These are phyloP conservation scores for Fusarium verticillioides DNA, from an alignment of 2,329 filamentous ascomycete genomes.

Conservation along the genomic window DNA sequence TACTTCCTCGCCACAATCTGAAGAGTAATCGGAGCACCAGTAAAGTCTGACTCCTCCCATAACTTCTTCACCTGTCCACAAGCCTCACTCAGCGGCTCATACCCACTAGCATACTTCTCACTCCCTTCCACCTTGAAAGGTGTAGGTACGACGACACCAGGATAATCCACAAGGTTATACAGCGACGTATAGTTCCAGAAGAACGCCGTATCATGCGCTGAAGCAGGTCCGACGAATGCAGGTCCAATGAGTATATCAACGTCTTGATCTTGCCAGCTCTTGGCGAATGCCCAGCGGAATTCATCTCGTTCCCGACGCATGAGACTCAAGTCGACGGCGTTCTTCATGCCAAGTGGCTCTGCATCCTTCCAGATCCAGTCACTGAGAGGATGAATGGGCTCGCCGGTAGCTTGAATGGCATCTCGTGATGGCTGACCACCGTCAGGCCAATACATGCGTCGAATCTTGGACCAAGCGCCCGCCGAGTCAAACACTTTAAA, in stretches of 20 bases:
- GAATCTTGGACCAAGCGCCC: background rate
- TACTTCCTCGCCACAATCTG: slow-evolving; percentile 11
- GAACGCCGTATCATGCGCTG: slow-evolving; percentile 44
- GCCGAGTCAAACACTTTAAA: background rate
- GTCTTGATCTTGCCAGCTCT: background rate
- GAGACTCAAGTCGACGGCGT: background rate
- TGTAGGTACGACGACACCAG: slow-evolving; percentile 67
- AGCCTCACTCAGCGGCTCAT: background rate
- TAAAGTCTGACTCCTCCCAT: background rate
- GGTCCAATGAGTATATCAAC: slow-evolving; percentile 14
- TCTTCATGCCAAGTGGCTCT: background rate
- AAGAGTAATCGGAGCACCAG: background rate
- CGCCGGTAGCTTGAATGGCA: background rate
- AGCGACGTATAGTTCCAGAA: slow-evolving; percentile 72
- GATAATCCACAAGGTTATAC: slow-evolving; percentile 75
- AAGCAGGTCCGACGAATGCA: slow-evolving; percentile 1
- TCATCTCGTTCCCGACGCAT: background rate
- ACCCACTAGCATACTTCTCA: background rate
- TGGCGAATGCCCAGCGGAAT: background rate
- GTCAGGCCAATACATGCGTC: background rate
- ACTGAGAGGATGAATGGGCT: background rate
- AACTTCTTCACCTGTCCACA: slow-evolving; percentile 2
- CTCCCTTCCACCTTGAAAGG: slow-evolving; percentile 13
- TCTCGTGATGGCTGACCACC: background rate
- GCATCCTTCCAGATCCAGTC: slow-evolving; percentile 1